These are phyloP conservation scores for Paecilomyces fulvus DNA, from an alignment of 2,329 filamentous ascomycete genomes.

Conservation along the genomic window DNA sequence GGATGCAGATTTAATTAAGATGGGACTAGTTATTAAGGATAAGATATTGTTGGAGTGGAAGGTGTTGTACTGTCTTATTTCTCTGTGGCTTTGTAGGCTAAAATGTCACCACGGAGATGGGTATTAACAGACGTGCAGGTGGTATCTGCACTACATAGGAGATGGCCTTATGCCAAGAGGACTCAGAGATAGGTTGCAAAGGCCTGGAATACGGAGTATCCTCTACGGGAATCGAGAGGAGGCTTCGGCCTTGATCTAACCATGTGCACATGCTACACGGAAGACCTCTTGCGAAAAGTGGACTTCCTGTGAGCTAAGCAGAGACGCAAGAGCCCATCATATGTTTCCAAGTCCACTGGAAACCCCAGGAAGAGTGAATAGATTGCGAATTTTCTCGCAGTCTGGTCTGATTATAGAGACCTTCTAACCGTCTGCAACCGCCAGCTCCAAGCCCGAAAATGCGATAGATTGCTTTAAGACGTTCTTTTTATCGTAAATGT, in stretches of 20 bases:
- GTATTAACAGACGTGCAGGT: neutral
- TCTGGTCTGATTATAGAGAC: neutral
- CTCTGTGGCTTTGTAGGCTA: neutral
- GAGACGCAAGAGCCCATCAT: neutral
- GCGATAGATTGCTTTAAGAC: neutral
- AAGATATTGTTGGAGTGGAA: neutral
- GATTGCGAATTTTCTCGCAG: neutral
- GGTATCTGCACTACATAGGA: no score
- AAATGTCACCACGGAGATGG: slow-evolving; percentile 1
- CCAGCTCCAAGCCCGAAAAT: neutral
- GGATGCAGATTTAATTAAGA: neutral
- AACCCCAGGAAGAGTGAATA: neutral
- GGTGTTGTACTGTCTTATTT: neutral
- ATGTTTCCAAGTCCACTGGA: neutral
- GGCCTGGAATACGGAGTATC: neutral
- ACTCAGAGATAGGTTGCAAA: neutral
- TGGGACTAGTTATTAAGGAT: neutral
- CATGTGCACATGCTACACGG: neutral
- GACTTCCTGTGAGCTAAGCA: neutral
- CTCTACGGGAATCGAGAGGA: neutral
- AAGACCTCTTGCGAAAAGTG: neutral
- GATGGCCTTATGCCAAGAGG: no score
- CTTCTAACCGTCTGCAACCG: neutral
- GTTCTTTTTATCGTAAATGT: neutral
- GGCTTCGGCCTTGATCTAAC: neutral